Evolutionary conservation across 139 green algal species (phyloP), one percentile per base, ranked within the genome.

Genomic region (Gonium pectorale): DNA sequence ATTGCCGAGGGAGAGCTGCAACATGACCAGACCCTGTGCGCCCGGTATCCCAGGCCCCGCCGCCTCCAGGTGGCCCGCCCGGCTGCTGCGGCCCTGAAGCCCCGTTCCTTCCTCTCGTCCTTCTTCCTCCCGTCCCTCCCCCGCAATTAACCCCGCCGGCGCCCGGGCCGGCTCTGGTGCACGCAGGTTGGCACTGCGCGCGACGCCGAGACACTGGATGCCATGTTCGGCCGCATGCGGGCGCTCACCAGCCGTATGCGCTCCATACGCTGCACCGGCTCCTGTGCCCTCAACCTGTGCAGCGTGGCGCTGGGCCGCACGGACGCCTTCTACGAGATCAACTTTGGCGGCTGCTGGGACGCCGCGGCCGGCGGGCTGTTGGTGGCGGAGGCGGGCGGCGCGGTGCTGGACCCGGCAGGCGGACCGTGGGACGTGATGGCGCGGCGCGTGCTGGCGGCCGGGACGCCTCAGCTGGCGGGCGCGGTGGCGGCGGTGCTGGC

Each of bases 241-340:
- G 43, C 35, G 17, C 64, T 98, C 26, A 83, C 85, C 86, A 37
- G 49, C 51, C 59, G 27, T 29, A 81, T 81, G 54, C 70, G 92
- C 7, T 93, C 90, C n/a, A 44, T 99, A 71, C 92, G 97, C 3
- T 96, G 92, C 83, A 89, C 81, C 37, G 97, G 97, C n/a, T 98
- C 94, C 1, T 99, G 97, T 83, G 97, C 97, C 0, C 91, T 99
- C 67, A 93, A 95, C 74, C 88, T 98, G 43, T 96, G 90, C 69
- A 81, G 80, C 66, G 94, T 98, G 64, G 96, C 96, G 13, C 94
- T 85, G 38, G 96, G 95, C 22, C 92, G 97, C 15, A 80, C 97
- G 67, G 97, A 99, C 83, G 94, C 86, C 5, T 99, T 98, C 72
- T 99, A 96, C 74, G 97, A 99, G 87, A 91, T 98, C 35, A 94